A percentile compares a stretch with the other conserved stretches of the same genome.
phyloP scores from a whole-genome alignment of 345 rosid species.

The Noccaea bulbosa region DNA sequence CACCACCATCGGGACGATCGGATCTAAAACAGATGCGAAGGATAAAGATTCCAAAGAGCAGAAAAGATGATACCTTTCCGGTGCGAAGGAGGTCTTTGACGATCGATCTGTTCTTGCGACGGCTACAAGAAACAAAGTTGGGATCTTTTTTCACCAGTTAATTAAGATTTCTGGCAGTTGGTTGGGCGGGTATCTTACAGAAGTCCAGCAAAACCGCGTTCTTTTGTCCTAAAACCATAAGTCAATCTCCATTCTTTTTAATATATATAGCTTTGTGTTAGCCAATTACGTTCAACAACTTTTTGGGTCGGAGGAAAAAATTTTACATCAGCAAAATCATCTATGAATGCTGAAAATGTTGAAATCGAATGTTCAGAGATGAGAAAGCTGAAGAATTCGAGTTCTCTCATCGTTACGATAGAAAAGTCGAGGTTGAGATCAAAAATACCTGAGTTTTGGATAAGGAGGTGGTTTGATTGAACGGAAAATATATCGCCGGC shows the following conservation, averaged over 20 bases:
- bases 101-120: conserved; percentile 22
- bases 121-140: conserved; percentile 8
- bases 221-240: conserved; percentile 12
- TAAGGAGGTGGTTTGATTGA: too few species aligned
- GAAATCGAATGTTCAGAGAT: too few species aligned
- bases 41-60: conserved; percentile 15
- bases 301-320: too few species aligned
- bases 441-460: too few species aligned
- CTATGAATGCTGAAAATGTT: too few species aligned
- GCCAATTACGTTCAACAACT: conserved; percentile 7
- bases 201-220: conserved; percentile 28
- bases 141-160: conserved; percentile 9
- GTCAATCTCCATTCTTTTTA: conserved; percentile 18
- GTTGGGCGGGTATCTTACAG: conserved; percentile 27
- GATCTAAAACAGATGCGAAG: conserved; percentile 33
- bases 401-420: too few species aligned
- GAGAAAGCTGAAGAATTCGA: too few species aligned
- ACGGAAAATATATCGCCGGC: too few species aligned
- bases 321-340: too few species aligned
- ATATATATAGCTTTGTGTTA: neutral
- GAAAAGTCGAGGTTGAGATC: too few species aligned
- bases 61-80: conserved; percentile 31
- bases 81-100: conserved; percentile 3
- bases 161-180: conserved; percentile 23
- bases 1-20: conserved; percentile 28